Base-by-base conservation (phyloP, 768 basidiomycete genomes). In the Mycena indigotica region DNA sequence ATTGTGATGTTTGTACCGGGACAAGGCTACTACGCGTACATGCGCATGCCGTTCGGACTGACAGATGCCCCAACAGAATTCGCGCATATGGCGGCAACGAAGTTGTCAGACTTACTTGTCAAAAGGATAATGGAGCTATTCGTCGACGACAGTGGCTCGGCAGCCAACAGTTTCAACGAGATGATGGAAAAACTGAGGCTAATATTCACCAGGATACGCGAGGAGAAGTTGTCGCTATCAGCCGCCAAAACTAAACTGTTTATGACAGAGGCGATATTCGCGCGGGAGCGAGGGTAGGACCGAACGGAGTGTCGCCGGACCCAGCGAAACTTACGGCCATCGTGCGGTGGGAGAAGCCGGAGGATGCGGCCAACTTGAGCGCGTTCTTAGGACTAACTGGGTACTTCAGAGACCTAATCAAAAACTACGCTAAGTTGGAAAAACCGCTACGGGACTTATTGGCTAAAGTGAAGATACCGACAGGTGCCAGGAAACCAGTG, bases 41-140 rank as follows among this genome's bases (percentile, higher is more conserved):
- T 52, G 0, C 30, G 66, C 0, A 76, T 80, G 72, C 77, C 75
- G 0, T 77, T 80, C 56, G 77, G 78, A 0, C 51, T 78, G 0
- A 72, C 71, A 0, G 78, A 75, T 0, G 72, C 73, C 3, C 78
- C 77, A 13, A 65, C 74, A 0, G 68, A 66, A 8, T 79, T 78
- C 50, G 64, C 59, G 6, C 39, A 70, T 8, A 61, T 72, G 61
- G 71, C 69, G 0, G 72, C 71, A 0, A 23, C 54, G 2, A 24
- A 52, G 1, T 39, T 75, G 5, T 56, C 65, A 1, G 71, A 74
- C 50, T 35, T 74, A 0, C 40, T 73, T 1, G 61, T 65, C 3
- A 39, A 55, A 4, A 41, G 56, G 1, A 49, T 53, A 0, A 28
- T 75, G 17, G 73, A 76, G 52, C 55, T 72, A 2, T 76, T 76